These are phyloP conservation scores for Fusarium xylarioides DNA, from an alignment of 2,329 filamentous ascomycete species.

Conservation along the genomic window DNA sequence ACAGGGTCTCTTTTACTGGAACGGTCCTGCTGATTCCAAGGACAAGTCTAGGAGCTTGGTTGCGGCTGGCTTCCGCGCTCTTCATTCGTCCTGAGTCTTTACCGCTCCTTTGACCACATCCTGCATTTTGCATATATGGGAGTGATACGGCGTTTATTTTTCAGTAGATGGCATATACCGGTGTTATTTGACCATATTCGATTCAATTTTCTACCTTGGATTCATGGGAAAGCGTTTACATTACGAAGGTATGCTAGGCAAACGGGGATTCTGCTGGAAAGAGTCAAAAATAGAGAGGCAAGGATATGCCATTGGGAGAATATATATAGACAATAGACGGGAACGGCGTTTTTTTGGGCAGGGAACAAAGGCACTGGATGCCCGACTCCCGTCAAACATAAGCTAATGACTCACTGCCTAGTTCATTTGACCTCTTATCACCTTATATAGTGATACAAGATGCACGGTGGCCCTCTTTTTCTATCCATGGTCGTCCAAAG, in stretches of 20 bases:
- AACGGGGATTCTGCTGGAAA: conserved; percentile 23
- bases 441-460: neutral
- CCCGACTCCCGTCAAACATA: conserved; percentile 5
- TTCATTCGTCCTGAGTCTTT: conserved; percentile 54
- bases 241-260: conserved; percentile 30
- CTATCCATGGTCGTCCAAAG: conserved; percentile 7
- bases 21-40: conserved; percentile 74
- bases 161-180: conserved; percentile 31
- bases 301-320: conserved; percentile 9
- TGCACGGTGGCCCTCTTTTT: conserved; percentile 1
- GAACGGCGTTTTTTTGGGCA: conserved; percentile 34
- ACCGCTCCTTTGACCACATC: conserved; percentile 10
- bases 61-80: conserved; percentile 65
- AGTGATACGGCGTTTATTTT: conserved; percentile 32
- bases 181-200: conserved; percentile 15
- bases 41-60: conserved; percentile 67
- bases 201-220: conserved; percentile 2
- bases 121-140: conserved; percentile 25
- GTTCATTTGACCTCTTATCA: conserved; percentile 7
- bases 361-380: conserved; percentile 19
- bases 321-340: conserved; percentile 40
- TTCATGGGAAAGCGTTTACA: conserved; percentile 2
- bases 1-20: conserved; percentile 83
- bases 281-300: conserved; percentile 26
- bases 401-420: conserved; percentile 24